Conservation (phyloP, 768 basidiomycete species). For the Hygrocybe coccinea region DNA sequence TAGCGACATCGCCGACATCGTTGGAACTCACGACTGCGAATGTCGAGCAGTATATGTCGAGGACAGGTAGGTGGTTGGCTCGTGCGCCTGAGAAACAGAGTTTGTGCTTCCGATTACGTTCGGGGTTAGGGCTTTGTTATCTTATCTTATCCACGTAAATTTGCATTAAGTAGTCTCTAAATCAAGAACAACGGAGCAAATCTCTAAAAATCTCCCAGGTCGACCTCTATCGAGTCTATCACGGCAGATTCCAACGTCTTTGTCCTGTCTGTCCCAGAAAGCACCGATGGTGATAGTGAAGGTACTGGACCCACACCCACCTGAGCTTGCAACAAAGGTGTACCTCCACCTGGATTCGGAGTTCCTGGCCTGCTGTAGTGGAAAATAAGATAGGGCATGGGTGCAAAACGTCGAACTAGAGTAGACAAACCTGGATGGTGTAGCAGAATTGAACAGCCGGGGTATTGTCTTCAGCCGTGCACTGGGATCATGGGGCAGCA, state of each 20-base stretch:
- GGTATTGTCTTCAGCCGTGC: slow-evolving; percentile 65
- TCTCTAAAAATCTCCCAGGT: slow-evolving; percentile 69
- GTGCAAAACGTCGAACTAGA: slow-evolving; percentile 4
- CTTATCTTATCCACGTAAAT: slow-evolving; percentile 30
- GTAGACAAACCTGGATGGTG: slow-evolving; percentile 55
- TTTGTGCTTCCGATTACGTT: slow-evolving; percentile 5
- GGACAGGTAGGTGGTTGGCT: slow-evolving; percentile 26
- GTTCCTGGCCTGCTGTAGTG: slow-evolving; percentile 45
- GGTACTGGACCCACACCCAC: slow-evolving; percentile 19
- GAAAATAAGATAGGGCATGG: slow-evolving; percentile 8
- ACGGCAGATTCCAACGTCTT: slow-evolving; percentile 46
- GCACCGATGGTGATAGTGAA: slow-evolving; percentile 23
- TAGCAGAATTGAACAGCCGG: slow-evolving; percentile 47
- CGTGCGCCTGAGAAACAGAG: slow-evolving; percentile 38
- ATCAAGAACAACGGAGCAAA: neutral
- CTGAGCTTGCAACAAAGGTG: slow-evolving; percentile 29
- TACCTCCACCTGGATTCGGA: slow-evolving; percentile 38
- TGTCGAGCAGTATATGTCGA: slow-evolving; percentile 18
- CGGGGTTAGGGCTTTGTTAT: slow-evolving; percentile 22
- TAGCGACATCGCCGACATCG: slow-evolving; percentile 59
- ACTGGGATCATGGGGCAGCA: slow-evolving; percentile 53
- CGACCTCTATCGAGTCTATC: slow-evolving; percentile 66
- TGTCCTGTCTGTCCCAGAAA: slow-evolving; percentile 23
- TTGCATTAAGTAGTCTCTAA: neutral
- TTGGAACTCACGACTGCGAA: slow-evolving; percentile 28